Evolutionary conservation across 1,284 basidiomycete genomes (phyloP), one percentile per base, ranked within the genome.

Genomic region (Microstroma glucosiphilum): DNA sequence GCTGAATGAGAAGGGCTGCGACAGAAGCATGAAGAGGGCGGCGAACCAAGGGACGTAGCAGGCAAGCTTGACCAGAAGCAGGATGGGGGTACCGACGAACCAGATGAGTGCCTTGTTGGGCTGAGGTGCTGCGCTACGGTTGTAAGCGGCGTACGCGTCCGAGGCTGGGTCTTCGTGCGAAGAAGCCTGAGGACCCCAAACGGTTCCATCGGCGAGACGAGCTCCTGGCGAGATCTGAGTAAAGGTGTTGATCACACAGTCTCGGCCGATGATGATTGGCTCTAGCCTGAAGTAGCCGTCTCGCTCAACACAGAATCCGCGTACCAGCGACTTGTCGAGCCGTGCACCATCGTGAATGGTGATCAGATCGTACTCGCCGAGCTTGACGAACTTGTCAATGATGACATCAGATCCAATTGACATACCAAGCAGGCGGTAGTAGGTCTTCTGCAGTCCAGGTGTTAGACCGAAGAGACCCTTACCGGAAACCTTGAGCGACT

Each of bases 241-340:
- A 57, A 76, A 79, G 2, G 77, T 78, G 67, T 79, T 79, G 63
- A 79, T 67, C 43, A 79, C 76, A 61, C 77, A 79, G 65, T 79
- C 77, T 46, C 77, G 74, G 19, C 77, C 77, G 59, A 79, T 70
- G 49, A 79, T 73, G 66, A 78, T 72, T 40, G 77, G 77, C 59
- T 79, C 77, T 23, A 79, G 66, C 19, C 77, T 63, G 70, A 79
- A 79, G 69, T 76, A 79, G 43, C 77, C 77, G 56, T 77, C 75
- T 9, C 77, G 72, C 65, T 79, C 77, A 40, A 79, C 77, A 61
- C 77, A 79, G 64, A 79, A 79, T 9, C 73, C 77, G 56, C 77
- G 76, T 17, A 79, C 61, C n/a, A 74, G 72, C 46, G 72, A 75
- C 66, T 75, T 75, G 67, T 79, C 77, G 58, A 79, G 75, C 40